Evolutionary conservation across 495 filamentous ascomycete species (phyloP), one percentile per base, ranked within the genome.

Genomic region (Trichoderma reesei): DNA sequence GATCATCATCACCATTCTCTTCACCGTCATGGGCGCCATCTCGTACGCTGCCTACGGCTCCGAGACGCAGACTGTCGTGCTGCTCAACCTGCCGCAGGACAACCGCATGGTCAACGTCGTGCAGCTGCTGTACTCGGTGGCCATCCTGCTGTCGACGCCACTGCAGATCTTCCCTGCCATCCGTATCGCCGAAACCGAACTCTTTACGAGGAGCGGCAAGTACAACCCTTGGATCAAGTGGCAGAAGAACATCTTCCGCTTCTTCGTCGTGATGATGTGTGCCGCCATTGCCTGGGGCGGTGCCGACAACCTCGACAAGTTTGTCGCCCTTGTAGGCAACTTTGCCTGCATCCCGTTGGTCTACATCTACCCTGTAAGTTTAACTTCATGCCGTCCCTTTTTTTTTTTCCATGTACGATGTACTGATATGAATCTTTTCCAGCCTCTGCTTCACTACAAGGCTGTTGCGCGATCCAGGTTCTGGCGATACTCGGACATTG

Each of bases 341-440:
- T 98, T 98, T 78, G 94, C 94, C 65, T 98, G 94, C 75, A 91
- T 98, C 71, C 94, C 94, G 37, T 78, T 98, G 67, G 92, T 98
- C 68, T 98, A 96, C 71, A 95, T 98, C 59, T 98, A 98, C 72
- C 95, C 94, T 63, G 92, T 96, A 82, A 78, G 87, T 60, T 14
- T 48, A 37, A 14, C 11, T 37, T 60, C n/a, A 59, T 33, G 38
- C 44, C 18, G 31, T 13, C 20, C 31, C 34, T 61, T 18, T 16
- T 31, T 11, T 8, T n/a, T 2, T 64, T 41, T 16, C 9, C 16
- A 34, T 33, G 14, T 11, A 14, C 14, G 13, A 41, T 20, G 36
- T 71, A 60, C 72, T 75, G 68, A 75, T 62, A 0, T 31, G 16
- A 8, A 11, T 13, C 38, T 61, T 33, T 33, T 64, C 56, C 67